These are phyloP conservation scores for Hypholoma sublateritium DNA, from an alignment of 768 basidiomycete genomes.

Conservation along the genomic window DNA sequence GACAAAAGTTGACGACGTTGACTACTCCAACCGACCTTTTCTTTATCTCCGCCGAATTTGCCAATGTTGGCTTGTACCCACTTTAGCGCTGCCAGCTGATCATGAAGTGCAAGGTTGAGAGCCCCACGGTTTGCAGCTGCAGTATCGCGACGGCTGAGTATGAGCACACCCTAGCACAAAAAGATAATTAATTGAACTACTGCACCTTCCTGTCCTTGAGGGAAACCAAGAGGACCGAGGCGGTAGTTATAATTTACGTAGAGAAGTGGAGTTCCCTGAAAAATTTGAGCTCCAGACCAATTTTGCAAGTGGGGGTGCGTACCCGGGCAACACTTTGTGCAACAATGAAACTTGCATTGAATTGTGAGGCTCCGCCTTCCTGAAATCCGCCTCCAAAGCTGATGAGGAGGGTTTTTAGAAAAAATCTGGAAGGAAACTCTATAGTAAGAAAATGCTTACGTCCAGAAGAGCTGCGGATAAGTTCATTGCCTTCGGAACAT, in stretches of 20 bases:
- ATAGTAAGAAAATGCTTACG: slow-evolving; percentile 20
- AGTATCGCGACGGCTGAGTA: neutral
- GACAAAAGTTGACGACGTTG: neutral
- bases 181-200: neutral
- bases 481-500: neutral
- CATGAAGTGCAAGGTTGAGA: slow-evolving; percentile 46
- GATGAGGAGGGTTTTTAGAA: neutral
- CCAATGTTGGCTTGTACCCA: slow-evolving; percentile 64
- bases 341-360: slow-evolving; percentile 34
- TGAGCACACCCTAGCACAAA: no score
- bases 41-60: slow-evolving; percentile 56
- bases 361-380: slow-evolving; percentile 25
- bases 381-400: slow-evolving; percentile 37
- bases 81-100: slow-evolving; percentile 42
- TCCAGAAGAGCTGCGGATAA: slow-evolving; percentile 38
- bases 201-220: slow-evolving; percentile 36
- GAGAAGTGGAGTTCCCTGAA: slow-evolving; percentile 42
- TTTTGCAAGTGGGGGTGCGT: slow-evolving; percentile 2
- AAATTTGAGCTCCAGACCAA: neutral
- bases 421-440: neutral
- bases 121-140: slow-evolving; percentile 34
- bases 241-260: slow-evolving; percentile 42
- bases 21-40: slow-evolving; percentile 17
- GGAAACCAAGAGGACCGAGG: slow-evolving; percentile 46
- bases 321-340: slow-evolving; percentile 37